These are phyloP conservation scores for Salix viminalis DNA, from an alignment of 345 rosid genomes.

Conservation along the genomic window DNA sequence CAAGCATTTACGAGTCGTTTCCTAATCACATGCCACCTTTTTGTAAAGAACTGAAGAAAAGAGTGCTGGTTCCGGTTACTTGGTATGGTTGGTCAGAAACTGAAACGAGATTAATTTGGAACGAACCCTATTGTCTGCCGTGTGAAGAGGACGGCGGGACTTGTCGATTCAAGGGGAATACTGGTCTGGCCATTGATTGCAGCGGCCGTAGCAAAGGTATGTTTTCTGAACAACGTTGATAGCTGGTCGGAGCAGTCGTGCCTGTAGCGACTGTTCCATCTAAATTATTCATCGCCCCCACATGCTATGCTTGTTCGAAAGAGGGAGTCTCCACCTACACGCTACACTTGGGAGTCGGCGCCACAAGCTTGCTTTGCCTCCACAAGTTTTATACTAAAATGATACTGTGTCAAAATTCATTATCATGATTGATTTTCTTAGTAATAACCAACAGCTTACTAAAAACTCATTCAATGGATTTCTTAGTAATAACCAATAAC, in stretches of 20 bases:
- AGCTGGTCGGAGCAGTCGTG: background rate
- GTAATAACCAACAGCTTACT: too few relatives aligned
- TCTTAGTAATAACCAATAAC: too few relatives aligned
- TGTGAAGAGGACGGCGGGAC: conserved; percentile 32
- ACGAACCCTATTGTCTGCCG: conserved; percentile 29
- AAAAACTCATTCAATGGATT: background rate
- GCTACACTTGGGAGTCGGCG: background rate
- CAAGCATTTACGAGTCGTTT: background rate
- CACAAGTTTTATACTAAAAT: background rate
- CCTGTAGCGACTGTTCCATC: background rate
- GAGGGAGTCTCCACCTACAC: background rate
- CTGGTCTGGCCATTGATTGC: conserved; percentile 25
- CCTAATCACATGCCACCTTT: background rate
- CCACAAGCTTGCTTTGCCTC: background rate
- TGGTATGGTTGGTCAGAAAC: conserved; percentile 8
- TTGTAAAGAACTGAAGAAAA: conserved; percentile 12
- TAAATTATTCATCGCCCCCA: background rate
- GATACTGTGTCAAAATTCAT: background rate
- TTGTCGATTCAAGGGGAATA: conserved; percentile 28
- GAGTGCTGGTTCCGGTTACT: conserved; percentile 20
- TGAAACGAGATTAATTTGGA: conserved; percentile 32
- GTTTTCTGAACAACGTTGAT: background rate
- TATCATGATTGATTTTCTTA: too few relatives aligned
- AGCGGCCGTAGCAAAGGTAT: background rate
- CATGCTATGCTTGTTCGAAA: background rate